Evolutionary conservation across 176 grass and related monocot genomes (phyloP).

Genomic region (Avena atlantica): DNA sequence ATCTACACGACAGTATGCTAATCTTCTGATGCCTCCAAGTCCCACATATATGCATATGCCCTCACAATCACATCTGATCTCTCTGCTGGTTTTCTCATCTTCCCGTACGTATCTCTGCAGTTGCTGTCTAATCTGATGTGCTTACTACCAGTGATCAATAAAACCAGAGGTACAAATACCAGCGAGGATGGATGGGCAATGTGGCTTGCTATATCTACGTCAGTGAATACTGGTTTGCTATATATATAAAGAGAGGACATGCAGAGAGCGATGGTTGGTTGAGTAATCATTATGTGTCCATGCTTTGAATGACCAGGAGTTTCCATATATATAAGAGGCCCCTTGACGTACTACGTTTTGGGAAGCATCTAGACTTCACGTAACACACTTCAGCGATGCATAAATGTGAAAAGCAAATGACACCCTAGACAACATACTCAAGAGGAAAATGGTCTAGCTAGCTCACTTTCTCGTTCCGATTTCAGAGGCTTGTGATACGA

Average conservation of each 20-base stretch:
- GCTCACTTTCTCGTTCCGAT: not conserved
- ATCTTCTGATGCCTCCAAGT: too few species aligned
- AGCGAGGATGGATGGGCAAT: too few species aligned
- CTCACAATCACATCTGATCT: too few species aligned
- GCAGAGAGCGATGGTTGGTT: not conserved
- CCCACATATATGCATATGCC: too few species aligned
- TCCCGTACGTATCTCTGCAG: too few species aligned
- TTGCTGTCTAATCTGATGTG: too few species aligned
- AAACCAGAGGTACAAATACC: too few species aligned
- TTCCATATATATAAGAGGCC: not conserved
- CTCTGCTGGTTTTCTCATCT: too few species aligned
- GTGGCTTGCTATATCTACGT: not conserved
- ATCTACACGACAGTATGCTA: too few species aligned
- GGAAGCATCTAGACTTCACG: not conserved
- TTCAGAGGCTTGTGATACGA: not conserved
- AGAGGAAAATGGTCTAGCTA: not conserved
- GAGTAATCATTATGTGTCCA: not conserved
- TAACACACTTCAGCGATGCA: not conserved
- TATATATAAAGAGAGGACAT: not conserved
- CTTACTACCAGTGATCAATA: too few species aligned
- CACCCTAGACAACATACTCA: not conserved
- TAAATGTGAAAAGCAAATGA: not conserved
- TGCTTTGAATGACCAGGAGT: not conserved
- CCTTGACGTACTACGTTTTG: not conserved
- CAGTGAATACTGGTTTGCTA: not conserved